A percentile compares a stretch with the other conserved stretches of the same genome.
These are phyloP conservation scores for Naumovozyma castellii DNA, from an alignment of 805 yeast genomes.

Conservation along the genomic window DNA sequence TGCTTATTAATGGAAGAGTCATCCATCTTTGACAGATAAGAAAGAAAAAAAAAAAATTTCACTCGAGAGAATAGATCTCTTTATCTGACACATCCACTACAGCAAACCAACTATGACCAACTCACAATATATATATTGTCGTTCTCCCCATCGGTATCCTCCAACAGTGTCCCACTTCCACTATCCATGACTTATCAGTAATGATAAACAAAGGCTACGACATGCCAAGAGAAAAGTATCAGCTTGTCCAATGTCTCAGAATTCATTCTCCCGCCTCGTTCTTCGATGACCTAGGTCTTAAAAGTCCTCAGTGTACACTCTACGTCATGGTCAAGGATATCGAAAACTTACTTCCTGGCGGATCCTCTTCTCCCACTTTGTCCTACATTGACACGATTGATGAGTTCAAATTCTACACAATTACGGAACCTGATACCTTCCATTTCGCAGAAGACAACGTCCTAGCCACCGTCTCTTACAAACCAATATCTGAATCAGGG, in stretches of 20 bases:
- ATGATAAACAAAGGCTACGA: constrained; percentile 2
- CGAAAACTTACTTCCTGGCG: no score
- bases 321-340: constrained; percentile 2
- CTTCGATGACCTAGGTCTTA: constrained; percentile 1
- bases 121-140: no score
- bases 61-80: no score
- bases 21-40: no score
- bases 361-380: background rate
- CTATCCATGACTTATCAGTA: background rate
- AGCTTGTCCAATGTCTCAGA: constrained; percentile 1
- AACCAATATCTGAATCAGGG: constrained; percentile 7
- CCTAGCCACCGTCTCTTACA: constrained; percentile 32
- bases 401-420: constrained; percentile 1
- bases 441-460: constrained; percentile 5
- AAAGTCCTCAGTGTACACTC: background rate
- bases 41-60: no score
- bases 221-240: background rate
- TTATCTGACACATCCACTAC: constrained; percentile 1
- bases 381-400: background rate
- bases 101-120: no score
- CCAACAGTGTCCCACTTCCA: background rate
- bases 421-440: background rate
- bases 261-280: background rate
- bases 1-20: no score
- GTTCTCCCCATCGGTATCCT: background rate